Base-by-base conservation (phyloP, 208 protist genomes). In the Acanthamoeba healyi region DNA sequence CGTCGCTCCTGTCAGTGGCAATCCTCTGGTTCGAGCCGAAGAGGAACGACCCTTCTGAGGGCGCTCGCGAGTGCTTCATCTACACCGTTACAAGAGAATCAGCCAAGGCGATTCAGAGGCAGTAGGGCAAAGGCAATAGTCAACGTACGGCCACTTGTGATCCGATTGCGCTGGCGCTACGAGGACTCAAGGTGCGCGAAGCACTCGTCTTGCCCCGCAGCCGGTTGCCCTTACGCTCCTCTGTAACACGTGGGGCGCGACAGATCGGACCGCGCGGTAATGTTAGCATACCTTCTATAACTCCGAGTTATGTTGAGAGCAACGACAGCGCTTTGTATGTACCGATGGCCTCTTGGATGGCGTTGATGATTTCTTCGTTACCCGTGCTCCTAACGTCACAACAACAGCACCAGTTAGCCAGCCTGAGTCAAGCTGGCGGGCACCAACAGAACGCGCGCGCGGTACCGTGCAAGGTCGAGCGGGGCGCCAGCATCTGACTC, bases 351-450 rank as follows among this genome's bases (percentile, higher is more conserved):
- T 77, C 67, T 19, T 77, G 67, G 36, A 77, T 32, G 14, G 67
- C 67, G 34, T 77, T 77, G 29, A 77, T 77, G 38, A 77, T 77
- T 42, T 77, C 67, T 19, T 77, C 67, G 38, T 77, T 77, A 36
- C 67, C 67, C 32, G 67, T 77, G 38, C 67, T 77, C 67, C 67
- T 77, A 36, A 72, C 5, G 2, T 5, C 5, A 72, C 29, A 2
- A 29, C 26, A 10, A 7, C 1, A 19, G 49, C 14, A 5, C 49
- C 44, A 49, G 12, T 4, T 15, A 15, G 12, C 4, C 7, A 15
- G 44, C 4, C 44, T 49, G 44, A 49, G 22, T 61, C 10, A 61
- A 61, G 22, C n/a, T n/a, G n/a, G n/a, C n/a, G n/a, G n/a, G n/a
- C n/a, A n/a, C n/a, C n/a, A n/a, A 77, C 15, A 44, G 10, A 17